phyloP scores from a whole-genome alignment of 129 eudicot genomes.

The Pittosporum tobira region DNA sequence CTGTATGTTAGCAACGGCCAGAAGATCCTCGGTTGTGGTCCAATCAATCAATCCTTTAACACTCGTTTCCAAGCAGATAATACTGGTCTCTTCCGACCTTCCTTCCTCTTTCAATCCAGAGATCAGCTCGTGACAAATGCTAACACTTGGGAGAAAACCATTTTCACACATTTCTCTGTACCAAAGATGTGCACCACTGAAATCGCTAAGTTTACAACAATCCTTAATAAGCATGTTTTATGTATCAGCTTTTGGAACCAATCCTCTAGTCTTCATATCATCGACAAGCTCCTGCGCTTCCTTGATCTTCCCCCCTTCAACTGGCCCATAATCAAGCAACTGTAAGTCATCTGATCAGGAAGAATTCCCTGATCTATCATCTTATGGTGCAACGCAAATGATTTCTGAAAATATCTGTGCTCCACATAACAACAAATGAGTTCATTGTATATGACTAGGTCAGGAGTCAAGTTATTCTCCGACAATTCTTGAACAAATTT shows the following conservation, averaged over 20 bases:
- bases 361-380: conserved; percentile 9
- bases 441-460: conserved; percentile 16
- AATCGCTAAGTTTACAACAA: conserved; percentile 9
- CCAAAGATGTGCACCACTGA: conserved; percentile 9
- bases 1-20: conserved; percentile 1
- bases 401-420: conserved; percentile 8
- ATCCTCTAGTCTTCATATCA: conserved; percentile 12
- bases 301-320: conserved; percentile 12
- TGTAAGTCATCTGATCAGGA: conserved; percentile 15
- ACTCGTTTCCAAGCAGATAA: conserved; percentile 13
- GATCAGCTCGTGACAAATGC: conserved; percentile 3
- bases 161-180: conserved; percentile 9
- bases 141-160: conserved; percentile 6
- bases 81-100: conserved; percentile 4
- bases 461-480: conserved; percentile 14
- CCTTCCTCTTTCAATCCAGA: conserved; percentile 11
- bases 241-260: conserved; percentile 15
- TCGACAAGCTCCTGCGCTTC: conserved; percentile 14
- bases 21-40: conserved; percentile 6
- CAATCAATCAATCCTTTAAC: conserved; percentile 11
- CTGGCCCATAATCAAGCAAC: conserved; percentile 4
- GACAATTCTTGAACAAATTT: conserved; percentile 7
- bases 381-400: conserved; percentile 3
- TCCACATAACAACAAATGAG: conserved; percentile 10
- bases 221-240: conserved; percentile 11